Percentiles rank a stretch among this genome's conserved stretches.
phyloP scores from a whole-genome alignment of 352 stramenopile species.

The Globisporangium recalcitrans region DNA sequence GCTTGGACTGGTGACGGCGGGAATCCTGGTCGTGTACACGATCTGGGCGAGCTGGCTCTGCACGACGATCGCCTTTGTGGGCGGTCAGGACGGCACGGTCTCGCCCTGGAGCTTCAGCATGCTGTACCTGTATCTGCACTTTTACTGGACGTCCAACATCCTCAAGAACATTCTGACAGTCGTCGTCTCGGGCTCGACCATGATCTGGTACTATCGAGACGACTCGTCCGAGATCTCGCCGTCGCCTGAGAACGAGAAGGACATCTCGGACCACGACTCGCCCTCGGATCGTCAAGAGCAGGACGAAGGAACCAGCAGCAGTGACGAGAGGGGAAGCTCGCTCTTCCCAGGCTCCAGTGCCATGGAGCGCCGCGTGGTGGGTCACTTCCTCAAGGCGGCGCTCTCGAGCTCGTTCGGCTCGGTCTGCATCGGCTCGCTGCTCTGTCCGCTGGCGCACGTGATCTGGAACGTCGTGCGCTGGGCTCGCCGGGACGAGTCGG shows the following conservation, averaged over 20 bases:
- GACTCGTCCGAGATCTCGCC: constrained; percentile 58
- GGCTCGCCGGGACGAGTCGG: constrained; percentile 64
- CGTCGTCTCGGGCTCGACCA: constrained; percentile 70
- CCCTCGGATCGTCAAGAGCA: constrained; percentile 11
- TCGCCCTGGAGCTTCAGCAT: constrained; percentile 68
- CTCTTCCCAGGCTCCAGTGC: constrained; percentile 13
- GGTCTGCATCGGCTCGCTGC: constrained; percentile 77
- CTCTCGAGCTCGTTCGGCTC: constrained; percentile 76
- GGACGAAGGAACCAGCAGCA: not conserved
- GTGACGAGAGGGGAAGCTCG: constrained; percentile 6
- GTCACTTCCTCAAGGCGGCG: constrained; percentile 61
- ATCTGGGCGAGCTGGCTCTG: constrained; percentile 78
- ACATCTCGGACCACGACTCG: constrained; percentile 35
- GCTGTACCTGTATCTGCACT: constrained; percentile 76
- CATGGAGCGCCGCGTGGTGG: constrained; percentile 49
- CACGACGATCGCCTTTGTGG: constrained; percentile 64
- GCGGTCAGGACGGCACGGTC: constrained; percentile 20
- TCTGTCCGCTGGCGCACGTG: constrained; percentile 71
- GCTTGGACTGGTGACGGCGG: constrained; percentile 47
- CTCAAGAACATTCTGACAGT: constrained; percentile 83
- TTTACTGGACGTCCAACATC: constrained; percentile 87
- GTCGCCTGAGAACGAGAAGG: constrained; percentile 21
- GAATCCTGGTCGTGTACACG: constrained; percentile 55
- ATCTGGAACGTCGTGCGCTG: constrained; percentile 76
- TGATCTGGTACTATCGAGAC: constrained; percentile 85